Evolutionary conservation across 106 monocot species (phyloP).

Genomic region (Acorus calamus): DNA sequence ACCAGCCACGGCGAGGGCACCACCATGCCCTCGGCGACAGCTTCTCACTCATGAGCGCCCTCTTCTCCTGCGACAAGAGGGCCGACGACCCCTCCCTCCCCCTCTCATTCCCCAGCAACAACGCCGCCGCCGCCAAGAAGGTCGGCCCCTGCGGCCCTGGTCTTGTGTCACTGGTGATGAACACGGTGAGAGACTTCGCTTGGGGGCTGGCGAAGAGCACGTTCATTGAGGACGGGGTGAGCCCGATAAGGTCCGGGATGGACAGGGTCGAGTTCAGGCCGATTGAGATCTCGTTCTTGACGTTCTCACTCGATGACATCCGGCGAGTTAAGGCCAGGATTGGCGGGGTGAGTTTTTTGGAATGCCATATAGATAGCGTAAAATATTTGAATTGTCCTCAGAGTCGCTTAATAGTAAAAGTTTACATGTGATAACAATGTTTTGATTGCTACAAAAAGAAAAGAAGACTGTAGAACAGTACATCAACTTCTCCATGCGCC

Average conservation of each 20-base stretch:
- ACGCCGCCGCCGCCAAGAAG: neutral
- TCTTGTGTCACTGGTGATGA: neutral
- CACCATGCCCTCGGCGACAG: constrained; percentile 3
- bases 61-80: neutral
- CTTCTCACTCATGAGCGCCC: constrained; percentile 1
- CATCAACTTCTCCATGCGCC: too few species aligned
- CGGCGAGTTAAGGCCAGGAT: neutral
- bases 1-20: neutral
- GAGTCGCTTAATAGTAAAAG: too few species aligned
- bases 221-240: neutral
- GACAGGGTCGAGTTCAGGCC: neutral
- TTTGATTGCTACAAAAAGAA: too few species aligned
- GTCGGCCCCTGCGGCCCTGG: neutral
- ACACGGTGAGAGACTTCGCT: neutral
- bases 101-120: neutral
- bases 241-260: neutral
- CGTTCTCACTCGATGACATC: neutral
- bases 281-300: neutral
- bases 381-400: too few species aligned
- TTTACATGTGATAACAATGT: too few species aligned
- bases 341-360: neutral
- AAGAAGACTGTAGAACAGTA: too few species aligned
- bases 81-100: constrained; percentile 4
- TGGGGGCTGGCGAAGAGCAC: neutral
- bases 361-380: too few species aligned